These are phyloP conservation scores for Agaricales sp. DNA, from an alignment of 1,284 basidiomycete genomes.

Conservation along the genomic window DNA sequence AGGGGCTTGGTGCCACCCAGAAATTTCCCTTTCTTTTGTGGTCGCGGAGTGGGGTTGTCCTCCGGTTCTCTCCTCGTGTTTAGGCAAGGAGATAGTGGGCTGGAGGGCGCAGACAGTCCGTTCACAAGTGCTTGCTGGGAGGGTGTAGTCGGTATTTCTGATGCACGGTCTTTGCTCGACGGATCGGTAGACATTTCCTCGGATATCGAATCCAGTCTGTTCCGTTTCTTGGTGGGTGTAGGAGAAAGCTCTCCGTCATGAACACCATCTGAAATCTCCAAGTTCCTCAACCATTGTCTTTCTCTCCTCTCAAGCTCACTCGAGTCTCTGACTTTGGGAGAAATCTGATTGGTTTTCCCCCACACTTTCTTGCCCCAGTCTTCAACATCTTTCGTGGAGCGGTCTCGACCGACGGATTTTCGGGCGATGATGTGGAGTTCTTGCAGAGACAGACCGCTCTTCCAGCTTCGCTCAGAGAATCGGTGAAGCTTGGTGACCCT, in stretches of 20 bases:
- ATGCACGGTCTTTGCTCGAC: background rate
- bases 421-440: conserved; percentile 42
- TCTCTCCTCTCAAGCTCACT: background rate
- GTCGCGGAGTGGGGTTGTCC: background rate
- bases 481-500: conserved; percentile 62
- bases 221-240: background rate
- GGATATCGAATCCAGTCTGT: background rate
- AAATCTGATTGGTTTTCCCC: background rate
- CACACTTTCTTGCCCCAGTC: background rate
- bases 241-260: background rate
- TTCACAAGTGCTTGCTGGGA: background rate
- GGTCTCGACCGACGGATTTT: conserved; percentile 38
- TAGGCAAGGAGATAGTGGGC: background rate
- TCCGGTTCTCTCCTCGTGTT: background rate
- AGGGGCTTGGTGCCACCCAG: background rate
- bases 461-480: conserved; percentile 50
- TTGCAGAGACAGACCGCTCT: conserved; percentile 35
- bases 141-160: background rate
- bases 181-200: background rate
- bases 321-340: background rate
- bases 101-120: background rate
- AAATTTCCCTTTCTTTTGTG: background rate
- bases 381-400: conserved; percentile 14
- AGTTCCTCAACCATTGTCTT: background rate
- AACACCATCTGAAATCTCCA: background rate